Evolutionary conservation across 108 stramenopile genomes (phyloP).

Genomic region (Craspedostauros australis): DNA sequence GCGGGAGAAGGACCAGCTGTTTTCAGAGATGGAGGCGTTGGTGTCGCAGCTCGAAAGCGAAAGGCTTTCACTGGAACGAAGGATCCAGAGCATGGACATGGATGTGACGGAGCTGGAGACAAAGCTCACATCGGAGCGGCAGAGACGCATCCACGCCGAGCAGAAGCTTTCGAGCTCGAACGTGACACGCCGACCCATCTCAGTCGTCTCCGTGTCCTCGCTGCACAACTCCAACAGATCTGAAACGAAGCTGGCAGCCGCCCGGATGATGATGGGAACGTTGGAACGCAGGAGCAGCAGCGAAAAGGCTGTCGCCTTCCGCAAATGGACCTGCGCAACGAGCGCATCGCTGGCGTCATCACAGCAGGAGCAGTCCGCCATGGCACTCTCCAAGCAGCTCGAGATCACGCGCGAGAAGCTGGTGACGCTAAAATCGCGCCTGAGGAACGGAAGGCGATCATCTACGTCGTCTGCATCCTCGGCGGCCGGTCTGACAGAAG

Average conservation of each 20-base stretch:
- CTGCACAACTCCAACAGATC: not conserved
- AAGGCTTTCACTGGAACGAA: conserved; percentile 1
- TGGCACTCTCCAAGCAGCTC: conserved; percentile 17
- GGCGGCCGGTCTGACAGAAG: conserved; percentile 6
- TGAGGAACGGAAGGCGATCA: conserved; percentile 5
- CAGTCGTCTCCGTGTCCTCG: not conserved
- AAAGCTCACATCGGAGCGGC: no score
- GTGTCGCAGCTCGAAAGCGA: conserved; percentile 4
- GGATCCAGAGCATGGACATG: not conserved
- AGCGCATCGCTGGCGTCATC: not conserved
- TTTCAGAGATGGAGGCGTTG: conserved; percentile 8
- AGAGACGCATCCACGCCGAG: no score
- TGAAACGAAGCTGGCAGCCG: conserved; percentile 5
- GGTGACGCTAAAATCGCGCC: conserved; percentile 6
- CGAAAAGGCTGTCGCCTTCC: conserved; percentile 8
- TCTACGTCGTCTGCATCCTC: conserved; percentile 1
- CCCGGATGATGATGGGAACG: not conserved
- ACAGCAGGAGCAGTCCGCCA: conserved; percentile 1
- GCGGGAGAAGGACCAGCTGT: conserved; percentile 4
- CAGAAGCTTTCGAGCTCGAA: no score
- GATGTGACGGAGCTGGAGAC: no score
- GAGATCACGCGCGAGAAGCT: conserved; percentile 19
- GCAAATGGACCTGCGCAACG: conserved; percentile 18
- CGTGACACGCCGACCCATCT: not conserved
- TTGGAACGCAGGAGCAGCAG: conserved; percentile 6